Conservation (phyloP, 2,329 filamentous ascomycete genomes). For the Trematosphaeria pertusa region DNA sequence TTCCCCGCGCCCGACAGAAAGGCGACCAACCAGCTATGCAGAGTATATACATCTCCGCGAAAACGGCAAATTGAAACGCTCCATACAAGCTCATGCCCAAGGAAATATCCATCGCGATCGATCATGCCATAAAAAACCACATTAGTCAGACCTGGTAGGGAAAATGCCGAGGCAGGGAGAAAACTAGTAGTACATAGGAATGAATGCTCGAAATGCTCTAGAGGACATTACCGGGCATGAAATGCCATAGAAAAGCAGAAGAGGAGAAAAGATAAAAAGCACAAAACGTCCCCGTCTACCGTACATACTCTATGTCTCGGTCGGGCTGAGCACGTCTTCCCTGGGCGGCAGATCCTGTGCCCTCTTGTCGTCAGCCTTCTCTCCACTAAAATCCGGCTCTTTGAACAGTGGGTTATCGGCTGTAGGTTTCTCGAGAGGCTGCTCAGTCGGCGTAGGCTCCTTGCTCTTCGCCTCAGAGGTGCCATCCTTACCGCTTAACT, state of each 20-base stretch:
- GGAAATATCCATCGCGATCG: not conserved
- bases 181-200: constrained; percentile 7
- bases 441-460: constrained; percentile 1
- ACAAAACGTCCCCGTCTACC: not conserved
- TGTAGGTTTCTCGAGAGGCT: not conserved
- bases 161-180: not conserved
- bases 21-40: no score
- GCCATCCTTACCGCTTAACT: not conserved
- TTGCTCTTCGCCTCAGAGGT: constrained; percentile 3
- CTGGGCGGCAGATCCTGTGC: constrained; percentile 1
- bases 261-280: constrained; percentile 1
- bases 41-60: no score
- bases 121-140: not conserved
- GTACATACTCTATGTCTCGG: constrained; percentile 6
- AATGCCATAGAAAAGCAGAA: no score
- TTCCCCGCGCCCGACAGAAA: no score
- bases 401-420: constrained; percentile 27
- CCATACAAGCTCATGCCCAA: no score
- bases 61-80: no score
- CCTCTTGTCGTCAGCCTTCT: constrained; percentile 13
- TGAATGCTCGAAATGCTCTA: not conserved
- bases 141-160: no score
- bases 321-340: constrained; percentile 28
- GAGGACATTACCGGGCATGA: not conserved
- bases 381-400: constrained; percentile 30